Conservation (phyloP, 208 protist species). For the Crithidia thermophila region DNA sequence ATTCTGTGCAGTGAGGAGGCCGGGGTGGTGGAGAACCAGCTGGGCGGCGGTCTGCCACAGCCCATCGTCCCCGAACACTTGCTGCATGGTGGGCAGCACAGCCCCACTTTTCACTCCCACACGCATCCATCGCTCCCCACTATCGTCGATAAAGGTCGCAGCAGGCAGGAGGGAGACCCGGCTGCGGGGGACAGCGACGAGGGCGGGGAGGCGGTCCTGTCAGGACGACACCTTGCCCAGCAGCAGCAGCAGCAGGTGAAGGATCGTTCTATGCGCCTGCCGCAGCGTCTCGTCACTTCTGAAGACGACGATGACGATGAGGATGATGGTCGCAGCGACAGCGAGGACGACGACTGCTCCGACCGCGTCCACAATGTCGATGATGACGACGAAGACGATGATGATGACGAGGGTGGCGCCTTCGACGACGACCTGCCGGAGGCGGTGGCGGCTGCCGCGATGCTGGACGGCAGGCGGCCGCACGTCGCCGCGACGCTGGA, state of each 20-base stretch:
- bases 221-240: neutral
- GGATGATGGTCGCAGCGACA: neutral
- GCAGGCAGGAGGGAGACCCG: neutral
- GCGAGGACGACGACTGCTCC: neutral
- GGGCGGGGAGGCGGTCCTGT: conserved; percentile 22
- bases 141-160: too few species aligned
- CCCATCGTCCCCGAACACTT: neutral
- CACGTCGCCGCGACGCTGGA: conserved; percentile 20
- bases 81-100: neutral
- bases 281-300: neutral
- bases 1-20: conserved; percentile 36
- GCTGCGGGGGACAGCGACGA: conserved; percentile 4
- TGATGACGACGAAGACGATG: neutral
- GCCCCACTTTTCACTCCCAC: neutral
- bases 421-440: conserved; percentile 18
- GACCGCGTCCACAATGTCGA: neutral
- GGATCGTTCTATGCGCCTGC: neutral
- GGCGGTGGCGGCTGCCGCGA: conserved; percentile 7
- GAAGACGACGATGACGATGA: conserved; percentile 6
- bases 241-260: conserved; percentile 3
- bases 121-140: too few species aligned
- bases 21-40: conserved; percentile 28
- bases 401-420: neutral
- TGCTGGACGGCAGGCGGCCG: neutral
- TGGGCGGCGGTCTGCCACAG: conserved; percentile 4